These are phyloP conservation scores for Alternaria tenuissima DNA, from an alignment of 2,329 filamentous ascomycete species.

Conservation along the genomic window DNA sequence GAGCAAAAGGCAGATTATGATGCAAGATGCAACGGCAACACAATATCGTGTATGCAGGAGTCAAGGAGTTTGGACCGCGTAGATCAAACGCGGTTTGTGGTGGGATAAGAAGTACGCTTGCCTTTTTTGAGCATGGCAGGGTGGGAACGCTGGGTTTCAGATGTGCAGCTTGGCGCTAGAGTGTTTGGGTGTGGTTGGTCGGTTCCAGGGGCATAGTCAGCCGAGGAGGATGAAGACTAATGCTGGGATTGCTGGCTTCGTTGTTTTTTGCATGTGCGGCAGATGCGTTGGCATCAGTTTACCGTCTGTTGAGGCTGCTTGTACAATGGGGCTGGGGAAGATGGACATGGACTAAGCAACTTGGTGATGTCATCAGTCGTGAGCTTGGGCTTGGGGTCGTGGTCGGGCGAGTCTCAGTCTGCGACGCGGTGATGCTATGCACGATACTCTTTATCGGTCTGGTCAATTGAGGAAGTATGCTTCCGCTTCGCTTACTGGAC, in stretches of 20 bases:
- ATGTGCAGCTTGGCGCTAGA: slow-evolving; percentile 10
- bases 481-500: background rate
- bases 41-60: slow-evolving; percentile 10
- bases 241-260: background rate
- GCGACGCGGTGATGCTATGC: background rate
- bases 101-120: background rate
- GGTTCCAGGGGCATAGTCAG: background rate
- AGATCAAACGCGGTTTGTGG: slow-evolving; percentile 19
- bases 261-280: background rate
- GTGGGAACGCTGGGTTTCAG: slow-evolving; percentile 9
- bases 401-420: background rate
- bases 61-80: slow-evolving; percentile 4
- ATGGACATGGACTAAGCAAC: background rate
- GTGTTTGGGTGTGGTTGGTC: slow-evolving; percentile 15
- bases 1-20: background rate
- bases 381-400: background rate
- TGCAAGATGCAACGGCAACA: slow-evolving; percentile 1
- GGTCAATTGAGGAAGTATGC: background rate
- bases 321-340: background rate
- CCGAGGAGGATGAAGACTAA: background rate
- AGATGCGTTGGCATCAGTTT: background rate
- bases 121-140: slow-evolving; percentile 2
- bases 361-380: slow-evolving; percentile 3
- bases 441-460: background rate
- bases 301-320: background rate